Base-by-base conservation (phyloP, 108 stramenopile species). In the Cylindrotheca fusiformis region DNA sequence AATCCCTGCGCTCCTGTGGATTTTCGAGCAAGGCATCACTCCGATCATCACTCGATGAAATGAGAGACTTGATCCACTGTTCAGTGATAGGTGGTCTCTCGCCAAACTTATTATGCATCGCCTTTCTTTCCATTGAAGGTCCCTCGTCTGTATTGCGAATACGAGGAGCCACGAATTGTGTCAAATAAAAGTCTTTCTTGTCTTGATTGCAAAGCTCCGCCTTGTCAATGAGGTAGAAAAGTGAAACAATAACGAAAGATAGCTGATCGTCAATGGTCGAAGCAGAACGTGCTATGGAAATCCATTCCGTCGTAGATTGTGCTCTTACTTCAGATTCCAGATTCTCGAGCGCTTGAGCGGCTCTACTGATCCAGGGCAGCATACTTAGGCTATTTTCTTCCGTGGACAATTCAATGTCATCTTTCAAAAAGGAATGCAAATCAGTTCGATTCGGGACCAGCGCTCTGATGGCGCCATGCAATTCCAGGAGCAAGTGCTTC, bases 401-500 rank as follows among this genome's bases (percentile, higher is more conserved):
- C 14, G 6, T 22, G 46, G 48, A 44, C 1, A 32, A 3, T 52
- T 52, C 33, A 18, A 25, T 20, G 8, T 53, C 14, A 57, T 87
- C 75, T 32, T 75, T 52, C 0, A 83, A 48, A 28, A 74, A 51
- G 18, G 52, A 51, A 53, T 87, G 85, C n/a, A 87, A 61, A 48
- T 87, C 85, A 10, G 56, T 58, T 1, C 85, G 79, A 63, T 75
- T 75, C n/a, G 85, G 85, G 23, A 87, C 46, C 20, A 87, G 53
- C 19, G 72, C 32, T 14, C 80, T 67, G 52, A 83, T 65, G 48
- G 60, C 56, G 3, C 31, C 47, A 54, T 84, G 71, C 0, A 87
- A 48, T 44, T 78, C 79, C 4, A 58, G 27, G 29, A 87, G 33
- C 24, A 86, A 52, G 23, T 57, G 18, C 1, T 55, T 32, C 4